Conservation (phyloP, 257 asterid genomes). For the Penstemon eatonii region DNA sequence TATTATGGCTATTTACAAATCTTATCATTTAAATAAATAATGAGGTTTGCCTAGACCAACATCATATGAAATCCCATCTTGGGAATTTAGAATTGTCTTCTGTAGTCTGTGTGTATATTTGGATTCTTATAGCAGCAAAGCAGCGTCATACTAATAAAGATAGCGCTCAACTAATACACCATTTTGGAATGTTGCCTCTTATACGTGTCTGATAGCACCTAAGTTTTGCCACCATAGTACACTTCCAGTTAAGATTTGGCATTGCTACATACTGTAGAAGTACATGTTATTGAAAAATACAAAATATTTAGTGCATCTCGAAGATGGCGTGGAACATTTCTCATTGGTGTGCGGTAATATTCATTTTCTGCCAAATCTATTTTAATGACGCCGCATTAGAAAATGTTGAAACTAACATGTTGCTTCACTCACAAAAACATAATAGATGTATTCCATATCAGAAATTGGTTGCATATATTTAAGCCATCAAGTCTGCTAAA, state of each 20-base stretch:
- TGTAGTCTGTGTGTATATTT: neutral
- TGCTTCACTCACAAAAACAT: neutral
- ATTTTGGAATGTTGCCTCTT: neutral
- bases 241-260: neutral
- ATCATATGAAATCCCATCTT: neutral
- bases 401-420: neutral
- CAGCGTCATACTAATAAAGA: neutral
- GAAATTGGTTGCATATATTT: neutral
- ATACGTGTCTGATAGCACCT: too few relatives aligned
- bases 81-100: neutral
- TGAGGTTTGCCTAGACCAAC: neutral
- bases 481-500: neutral
- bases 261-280: neutral
- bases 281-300: neutral
- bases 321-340: neutral
- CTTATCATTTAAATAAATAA: too few relatives aligned
- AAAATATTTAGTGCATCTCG: neutral
- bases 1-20: too few relatives aligned
- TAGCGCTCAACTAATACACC: neutral
- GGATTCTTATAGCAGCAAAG: neutral
- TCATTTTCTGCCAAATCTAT: neutral
- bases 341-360: neutral
- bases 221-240: too few relatives aligned
- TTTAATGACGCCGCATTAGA: neutral
- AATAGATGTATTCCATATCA: neutral